These are phyloP conservation scores for Sporothrix globosa DNA, from an alignment of 2,329 filamentous ascomycete species.

Conservation along the genomic window DNA sequence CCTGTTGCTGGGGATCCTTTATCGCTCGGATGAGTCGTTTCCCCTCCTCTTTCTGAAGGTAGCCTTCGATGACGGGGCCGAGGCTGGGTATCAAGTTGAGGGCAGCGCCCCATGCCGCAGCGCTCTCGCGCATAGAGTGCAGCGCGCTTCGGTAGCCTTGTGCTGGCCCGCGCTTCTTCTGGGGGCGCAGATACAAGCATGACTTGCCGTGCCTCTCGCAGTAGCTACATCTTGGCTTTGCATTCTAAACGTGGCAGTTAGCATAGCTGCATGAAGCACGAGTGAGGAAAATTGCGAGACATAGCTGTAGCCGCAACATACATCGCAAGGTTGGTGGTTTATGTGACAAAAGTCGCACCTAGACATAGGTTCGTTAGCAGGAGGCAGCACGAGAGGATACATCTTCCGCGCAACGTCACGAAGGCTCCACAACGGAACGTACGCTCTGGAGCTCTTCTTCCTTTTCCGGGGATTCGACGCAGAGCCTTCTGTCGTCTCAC, in stretches of 20 bases:
- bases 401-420: slow-evolving; percentile 2
- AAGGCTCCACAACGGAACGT: slow-evolving; percentile 32
- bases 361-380: slow-evolving; percentile 6
- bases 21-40: slow-evolving; percentile 42
- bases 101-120: slow-evolving; percentile 47
- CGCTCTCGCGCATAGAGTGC: slow-evolving; percentile 47
- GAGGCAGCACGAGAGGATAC: background rate
- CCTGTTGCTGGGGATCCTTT: slow-evolving; percentile 45
- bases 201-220: slow-evolving; percentile 48
- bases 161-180: slow-evolving; percentile 47
- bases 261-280: background rate
- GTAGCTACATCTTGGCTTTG: slow-evolving; percentile 51
- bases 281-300: too few relatives aligned
- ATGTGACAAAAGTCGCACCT: slow-evolving; percentile 54
- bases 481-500: slow-evolving; percentile 36
- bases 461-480: slow-evolving; percentile 44
- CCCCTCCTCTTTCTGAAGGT: slow-evolving; percentile 42
- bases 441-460: slow-evolving; percentile 46
- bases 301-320: slow-evolving; percentile 21
- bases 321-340: slow-evolving; percentile 54
- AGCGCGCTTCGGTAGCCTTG: slow-evolving; percentile 47
- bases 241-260: slow-evolving; percentile 41
- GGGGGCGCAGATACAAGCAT: slow-evolving; percentile 46
- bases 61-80: slow-evolving; percentile 45
- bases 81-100: slow-evolving; percentile 45